Evolutionary conservation across 164 flowering plant species (phyloP).

Genomic region (Aristolochia californica): DNA sequence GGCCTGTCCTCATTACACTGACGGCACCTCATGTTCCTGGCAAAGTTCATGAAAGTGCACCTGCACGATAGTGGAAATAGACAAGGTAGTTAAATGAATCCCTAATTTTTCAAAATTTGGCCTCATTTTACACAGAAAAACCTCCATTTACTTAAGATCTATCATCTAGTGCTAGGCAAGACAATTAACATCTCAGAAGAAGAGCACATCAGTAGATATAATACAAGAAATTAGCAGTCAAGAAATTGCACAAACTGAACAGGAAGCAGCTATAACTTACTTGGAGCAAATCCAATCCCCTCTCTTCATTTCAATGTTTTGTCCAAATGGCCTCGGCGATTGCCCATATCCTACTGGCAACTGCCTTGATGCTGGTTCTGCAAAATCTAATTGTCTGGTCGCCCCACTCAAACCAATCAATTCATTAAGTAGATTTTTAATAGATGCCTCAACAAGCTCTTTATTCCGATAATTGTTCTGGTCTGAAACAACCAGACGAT

Average conservation of each 20-base stretch:
- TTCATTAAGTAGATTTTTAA: constrained; percentile 53
- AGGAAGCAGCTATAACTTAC: constrained; percentile 22
- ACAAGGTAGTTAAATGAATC: not conserved
- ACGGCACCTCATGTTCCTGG: constrained; percentile 74
- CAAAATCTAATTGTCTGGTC: constrained; percentile 9
- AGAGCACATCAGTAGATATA: no score
- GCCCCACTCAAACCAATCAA: constrained; percentile 27
- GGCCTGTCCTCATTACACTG: constrained; percentile 81
- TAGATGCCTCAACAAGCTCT: constrained; percentile 56
- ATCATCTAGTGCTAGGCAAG: no score
- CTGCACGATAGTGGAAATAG: constrained; percentile 27
- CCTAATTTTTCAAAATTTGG: no score
- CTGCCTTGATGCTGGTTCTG: constrained; percentile 26
- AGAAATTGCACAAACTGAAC: not conserved
- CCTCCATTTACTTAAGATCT: no score
- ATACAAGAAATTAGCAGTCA: no score
- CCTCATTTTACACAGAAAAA: no score
- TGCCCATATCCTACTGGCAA: constrained; percentile 32
- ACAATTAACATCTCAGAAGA: no score
- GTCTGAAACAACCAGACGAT: constrained; percentile 23
- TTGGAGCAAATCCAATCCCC: constrained; percentile 88
- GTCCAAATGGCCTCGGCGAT: constrained; percentile 25
- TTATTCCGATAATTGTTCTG: constrained; percentile 17
- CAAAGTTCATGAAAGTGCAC: constrained; percentile 91
- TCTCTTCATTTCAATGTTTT: constrained; percentile 61